A percentile compares a stretch with the other conserved stretches of the same genome.
Evolutionary conservation across 768 basidiomycete genomes (phyloP).

Genomic region (Tephrocybe sp.): DNA sequence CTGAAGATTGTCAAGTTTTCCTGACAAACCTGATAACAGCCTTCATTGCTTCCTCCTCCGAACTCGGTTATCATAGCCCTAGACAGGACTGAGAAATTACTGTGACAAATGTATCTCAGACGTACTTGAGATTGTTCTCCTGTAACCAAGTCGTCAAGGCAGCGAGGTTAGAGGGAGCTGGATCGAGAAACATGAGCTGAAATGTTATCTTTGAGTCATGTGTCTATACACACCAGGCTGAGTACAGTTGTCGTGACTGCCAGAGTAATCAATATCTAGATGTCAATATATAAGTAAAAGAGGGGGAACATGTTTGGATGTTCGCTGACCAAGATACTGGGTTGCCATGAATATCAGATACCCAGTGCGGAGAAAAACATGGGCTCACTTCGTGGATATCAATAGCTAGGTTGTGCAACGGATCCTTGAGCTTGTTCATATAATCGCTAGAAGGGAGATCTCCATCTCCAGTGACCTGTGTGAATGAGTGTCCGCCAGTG

Average conservation of each 20-base stretch:
- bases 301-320: not conserved
- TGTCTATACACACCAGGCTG: constrained; percentile 41
- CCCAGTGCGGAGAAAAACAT: not conserved
- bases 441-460: constrained; percentile 42
- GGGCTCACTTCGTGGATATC: constrained; percentile 42
- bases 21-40: constrained; percentile 35
- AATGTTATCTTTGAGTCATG: not conserved
- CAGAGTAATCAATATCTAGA: constrained; percentile 43
- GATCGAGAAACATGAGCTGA: not conserved
- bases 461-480: constrained; percentile 31
- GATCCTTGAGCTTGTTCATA: constrained; percentile 40
- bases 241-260: constrained; percentile 39
- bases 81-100: not conserved
- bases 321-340: constrained; percentile 8
- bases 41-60: constrained; percentile 42
- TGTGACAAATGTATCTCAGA: not conserved
- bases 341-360: too few species aligned
- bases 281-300: not conserved
- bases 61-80: constrained; percentile 48
- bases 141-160: constrained; percentile 41
- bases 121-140: constrained; percentile 41
- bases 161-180: constrained; percentile 41
- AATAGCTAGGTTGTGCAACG: constrained; percentile 42
- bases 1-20: not conserved
- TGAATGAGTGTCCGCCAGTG: constrained; percentile 47